These are phyloP conservation scores for Delphinella strobiligena DNA, from an alignment of 2,329 filamentous ascomycete genomes.

Conservation along the genomic window DNA sequence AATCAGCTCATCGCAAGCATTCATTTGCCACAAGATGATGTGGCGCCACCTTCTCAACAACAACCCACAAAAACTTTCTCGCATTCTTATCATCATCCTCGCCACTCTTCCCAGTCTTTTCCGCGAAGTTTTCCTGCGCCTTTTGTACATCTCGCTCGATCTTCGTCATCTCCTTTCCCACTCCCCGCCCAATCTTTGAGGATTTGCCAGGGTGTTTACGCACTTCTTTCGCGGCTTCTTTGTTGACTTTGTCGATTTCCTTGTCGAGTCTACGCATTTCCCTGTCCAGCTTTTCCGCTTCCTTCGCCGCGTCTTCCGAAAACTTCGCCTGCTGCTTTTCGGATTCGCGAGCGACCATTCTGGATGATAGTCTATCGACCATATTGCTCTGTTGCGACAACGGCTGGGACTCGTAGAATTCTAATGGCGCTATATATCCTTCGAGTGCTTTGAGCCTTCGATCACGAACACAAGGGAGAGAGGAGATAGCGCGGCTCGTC, in stretches of 20 bases:
- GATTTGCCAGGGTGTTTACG: not conserved
- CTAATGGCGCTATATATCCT: not conserved
- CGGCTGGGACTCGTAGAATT: not conserved
- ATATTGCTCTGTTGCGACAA: not conserved
- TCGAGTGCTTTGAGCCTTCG: not conserved
- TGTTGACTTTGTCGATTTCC: not conserved
- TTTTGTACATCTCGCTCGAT: not conserved
- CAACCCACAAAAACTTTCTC: not conserved
- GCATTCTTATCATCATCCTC: not conserved
- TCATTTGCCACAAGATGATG: too few relatives aligned
- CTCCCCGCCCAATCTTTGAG: not conserved
- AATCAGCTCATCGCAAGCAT: too few relatives aligned
- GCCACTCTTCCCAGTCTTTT: not conserved
- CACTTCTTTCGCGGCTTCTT: not conserved
- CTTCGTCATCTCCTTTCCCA: not conserved
- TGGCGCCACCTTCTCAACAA: not conserved
- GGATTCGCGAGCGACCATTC: not conserved
- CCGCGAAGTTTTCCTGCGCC: not conserved
- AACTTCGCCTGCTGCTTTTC: not conserved
- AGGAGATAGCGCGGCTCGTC: not conserved
- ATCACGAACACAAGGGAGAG: not conserved
- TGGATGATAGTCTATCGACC: not conserved
- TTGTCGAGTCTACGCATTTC: not conserved
- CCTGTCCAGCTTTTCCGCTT: not conserved
- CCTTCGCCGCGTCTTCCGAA: not conserved